Evolutionary conservation across 2,329 filamentous ascomycete species (phyloP), one percentile per base, ranked within the genome.

Genomic region (Corinectria fuckeliana): DNA sequence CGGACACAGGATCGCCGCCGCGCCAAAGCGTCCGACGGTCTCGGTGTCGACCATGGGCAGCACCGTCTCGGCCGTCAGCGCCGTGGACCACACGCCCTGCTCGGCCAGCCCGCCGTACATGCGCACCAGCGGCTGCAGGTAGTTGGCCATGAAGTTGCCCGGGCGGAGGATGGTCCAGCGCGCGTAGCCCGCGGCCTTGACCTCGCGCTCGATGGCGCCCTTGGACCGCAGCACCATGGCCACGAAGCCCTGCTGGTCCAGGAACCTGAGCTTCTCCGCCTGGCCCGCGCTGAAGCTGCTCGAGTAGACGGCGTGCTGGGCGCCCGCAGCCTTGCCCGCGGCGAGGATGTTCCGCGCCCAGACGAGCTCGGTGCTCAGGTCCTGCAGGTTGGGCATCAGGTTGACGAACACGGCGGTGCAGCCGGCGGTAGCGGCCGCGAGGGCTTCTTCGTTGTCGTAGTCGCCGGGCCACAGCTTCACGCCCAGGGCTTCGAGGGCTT

Each of bases 71-170:
- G 70, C 66, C 0, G 63, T 64, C 20, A 79, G 64, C 0, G 78
- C 76, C 2, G 75, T 77, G 0, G 68, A 69, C 60, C 78, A 79
- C 20, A 74, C 68, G 0, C 78, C 78, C 3, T 71, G 71, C 5
- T 75, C 72, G 2, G 71, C 66, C 6, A 83, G 69, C 0, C 74
- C 77, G 0, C 75, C 72, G 57, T 78, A 81, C 71, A 78, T 73
- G 8, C 50, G 51, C 1, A 77, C 75, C 10, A 77, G 70, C 3
- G 81, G 81, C 4, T 70, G 56, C 4, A 84, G 47, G 60, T 79
- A 80, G 64, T 86, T 85, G 18, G 76, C 74, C 78, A 83, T 82
- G 73, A 86, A 85, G 64, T 75, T 78, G 1, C 78, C 80, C 0
- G 81, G 81, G 2, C 81, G 79, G 2, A 86, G 66, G 20, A 85